Base-by-base conservation (phyloP, 2,329 filamentous ascomycete genomes). In the Phialophora tarda region DNA sequence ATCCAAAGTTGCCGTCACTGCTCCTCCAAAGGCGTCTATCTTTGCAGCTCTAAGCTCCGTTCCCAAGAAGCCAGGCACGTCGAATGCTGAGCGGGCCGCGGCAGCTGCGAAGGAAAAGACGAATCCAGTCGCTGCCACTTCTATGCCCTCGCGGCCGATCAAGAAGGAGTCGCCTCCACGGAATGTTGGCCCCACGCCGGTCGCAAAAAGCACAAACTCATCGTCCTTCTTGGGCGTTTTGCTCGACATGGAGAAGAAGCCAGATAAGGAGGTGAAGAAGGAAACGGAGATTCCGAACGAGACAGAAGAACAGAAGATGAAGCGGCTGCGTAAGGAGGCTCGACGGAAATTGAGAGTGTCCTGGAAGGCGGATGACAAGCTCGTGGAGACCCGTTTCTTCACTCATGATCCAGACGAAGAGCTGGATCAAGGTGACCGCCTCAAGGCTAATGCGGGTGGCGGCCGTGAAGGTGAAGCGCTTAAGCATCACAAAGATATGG, bases 351-450 rank as follows among this genome's bases (percentile, higher is more conserved):
- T 89, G 34, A 84, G 86, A 23, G 87, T 89, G 4, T 82, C 79
- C 7, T 89, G 86, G 82, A 88, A 86, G 67, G 81, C 83, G 0
- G 86, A 87, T 68, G 80, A 83, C 21, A 78, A 81, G 30, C 79
- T 89, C 12, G 85, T 84, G 2, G 80, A 86, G 70, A 80, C 88
- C 62, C 82, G 83, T 54, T 81, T 85, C 58, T 89, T 89, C 74
- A 84, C 82, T 28, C 86, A 88, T 74, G 85, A 88, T 70, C 86
- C 86, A 0, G 85, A 88, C 10, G 87, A 89, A 74, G 86, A 89
- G 69, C 76, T 85, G 63, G 84, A 83, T 17, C 85, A 86, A 55
- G 83, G 84, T 51, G 84, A 85, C 65, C 86, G 83, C 71, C 82
- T 85, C 71, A 81, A 84, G 71, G 83, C 84, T 55, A 85, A 88